Evolutionary conservation across 805 yeast genomes (phyloP).

Genomic region (Starmerella tilneyi): DNA sequence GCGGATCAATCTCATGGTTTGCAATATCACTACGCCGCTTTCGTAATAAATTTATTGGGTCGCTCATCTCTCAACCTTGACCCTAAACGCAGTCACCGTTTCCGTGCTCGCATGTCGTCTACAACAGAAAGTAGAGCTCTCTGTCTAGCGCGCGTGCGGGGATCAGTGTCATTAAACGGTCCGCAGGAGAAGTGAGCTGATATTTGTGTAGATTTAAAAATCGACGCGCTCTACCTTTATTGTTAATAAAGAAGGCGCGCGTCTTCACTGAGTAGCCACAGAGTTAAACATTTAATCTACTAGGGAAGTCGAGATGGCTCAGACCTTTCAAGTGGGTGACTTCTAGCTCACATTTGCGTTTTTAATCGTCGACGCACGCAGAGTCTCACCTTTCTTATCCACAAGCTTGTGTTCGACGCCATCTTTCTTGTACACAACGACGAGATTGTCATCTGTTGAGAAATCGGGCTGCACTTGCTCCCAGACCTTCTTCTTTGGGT

Average conservation of each 20-base stretch:
- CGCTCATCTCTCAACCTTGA: background rate
- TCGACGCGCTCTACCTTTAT: no score
- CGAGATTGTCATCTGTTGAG: constrained; percentile 63
- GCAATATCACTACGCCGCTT: background rate
- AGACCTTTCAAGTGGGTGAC: background rate
- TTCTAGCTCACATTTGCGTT: constrained; percentile 61
- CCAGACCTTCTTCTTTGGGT: constrained; percentile 98
- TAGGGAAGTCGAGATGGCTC: no score
- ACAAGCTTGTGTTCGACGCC: constrained; percentile 68
- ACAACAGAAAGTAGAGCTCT: no score
- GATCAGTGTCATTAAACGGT: no score
- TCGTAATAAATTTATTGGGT: constrained; percentile 3
- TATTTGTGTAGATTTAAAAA: background rate
- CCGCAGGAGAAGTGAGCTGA: background rate
- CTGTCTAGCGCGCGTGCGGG: no score
- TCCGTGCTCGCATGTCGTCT: no score
- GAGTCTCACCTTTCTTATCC: constrained; percentile 66
- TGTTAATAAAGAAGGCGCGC: no score
- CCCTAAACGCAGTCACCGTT: no score
- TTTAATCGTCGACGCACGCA: constrained; percentile 61
- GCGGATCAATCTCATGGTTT: constrained; percentile 46
- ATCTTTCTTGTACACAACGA: constrained; percentile 67
- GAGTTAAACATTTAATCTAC: no score
- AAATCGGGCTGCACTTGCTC: constrained; percentile 89
- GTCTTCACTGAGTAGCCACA: no score